Evolutionary conservation across 2,329 filamentous ascomycete species (phyloP).

Genomic region (Clonostachys byssicola): DNA sequence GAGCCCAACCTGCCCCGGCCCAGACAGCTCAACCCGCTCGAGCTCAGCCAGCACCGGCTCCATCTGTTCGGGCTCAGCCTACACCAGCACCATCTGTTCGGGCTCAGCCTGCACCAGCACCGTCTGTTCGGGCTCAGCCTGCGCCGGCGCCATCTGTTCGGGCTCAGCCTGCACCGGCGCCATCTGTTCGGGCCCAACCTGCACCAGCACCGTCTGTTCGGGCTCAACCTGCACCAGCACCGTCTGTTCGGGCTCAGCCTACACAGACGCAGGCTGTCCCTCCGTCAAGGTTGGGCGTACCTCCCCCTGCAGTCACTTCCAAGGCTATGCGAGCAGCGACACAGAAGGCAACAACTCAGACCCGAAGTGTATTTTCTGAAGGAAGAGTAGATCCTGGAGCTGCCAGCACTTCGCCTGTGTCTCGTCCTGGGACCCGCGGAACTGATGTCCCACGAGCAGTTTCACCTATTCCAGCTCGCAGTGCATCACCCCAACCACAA

Average conservation of each 20-base stretch:
- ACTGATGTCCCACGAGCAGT: constrained; percentile 54
- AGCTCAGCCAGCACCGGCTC: background rate
- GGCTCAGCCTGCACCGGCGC: background rate
- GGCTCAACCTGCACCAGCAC: background rate
- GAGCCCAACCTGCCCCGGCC: background rate
- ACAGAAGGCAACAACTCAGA: constrained; percentile 81
- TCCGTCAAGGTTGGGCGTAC: constrained; percentile 77
- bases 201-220: background rate
- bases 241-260: background rate
- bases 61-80: background rate
- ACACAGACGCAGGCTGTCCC: constrained; percentile 36
- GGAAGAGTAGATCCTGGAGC: constrained; percentile 22
- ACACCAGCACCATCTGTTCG: background rate
- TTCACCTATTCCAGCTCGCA: constrained; percentile 66
- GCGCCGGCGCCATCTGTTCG: background rate
- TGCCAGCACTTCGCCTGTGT: constrained; percentile 26
- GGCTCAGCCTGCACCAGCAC: background rate
- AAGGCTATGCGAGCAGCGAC: constrained; percentile 95
- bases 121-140: background rate
- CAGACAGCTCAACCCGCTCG: background rate
- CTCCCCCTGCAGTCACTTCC: constrained; percentile 86
- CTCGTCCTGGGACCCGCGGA: constrained; percentile 56
- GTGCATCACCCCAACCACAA: constrained; percentile 57
- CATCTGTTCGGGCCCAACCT: background rate
- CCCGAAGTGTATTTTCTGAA: constrained; percentile 69